Conservation (phyloP, 2,329 filamentous ascomycete genomes). For the Penicillium rolfsii region DNA sequence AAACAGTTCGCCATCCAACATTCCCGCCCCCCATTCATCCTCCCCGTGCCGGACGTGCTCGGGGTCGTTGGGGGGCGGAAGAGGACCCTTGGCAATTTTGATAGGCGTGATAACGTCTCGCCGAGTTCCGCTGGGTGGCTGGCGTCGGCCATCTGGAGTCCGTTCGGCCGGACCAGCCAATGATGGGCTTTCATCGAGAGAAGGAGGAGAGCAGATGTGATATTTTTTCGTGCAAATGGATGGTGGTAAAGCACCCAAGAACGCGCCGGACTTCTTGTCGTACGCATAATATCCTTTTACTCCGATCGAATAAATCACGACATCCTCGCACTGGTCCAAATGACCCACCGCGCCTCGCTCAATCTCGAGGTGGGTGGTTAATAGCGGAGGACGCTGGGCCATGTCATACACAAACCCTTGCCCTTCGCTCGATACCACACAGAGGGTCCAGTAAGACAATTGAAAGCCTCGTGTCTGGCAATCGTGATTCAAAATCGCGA, state of each 20-base stretch:
- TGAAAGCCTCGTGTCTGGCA: slow-evolving; percentile 53
- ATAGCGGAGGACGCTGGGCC: slow-evolving; percentile 37
- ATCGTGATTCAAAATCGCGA: slow-evolving; percentile 48
- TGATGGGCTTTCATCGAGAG: background rate
- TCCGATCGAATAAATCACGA: slow-evolving; percentile 52
- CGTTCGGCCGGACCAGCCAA: too few species aligned
- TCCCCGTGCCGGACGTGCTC: slow-evolving; percentile 37
- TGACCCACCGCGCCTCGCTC: slow-evolving; percentile 50
- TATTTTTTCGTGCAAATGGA: slow-evolving; percentile 37
- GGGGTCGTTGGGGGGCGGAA: slow-evolving; percentile 28
- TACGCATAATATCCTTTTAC: slow-evolving; percentile 48
- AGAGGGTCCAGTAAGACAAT: slow-evolving; percentile 49
- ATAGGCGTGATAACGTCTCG: slow-evolving; percentile 36
- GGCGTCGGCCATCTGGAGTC: slow-evolving; percentile 1
- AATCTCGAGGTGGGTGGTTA: slow-evolving; percentile 45
- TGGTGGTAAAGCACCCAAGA: slow-evolving; percentile 46
- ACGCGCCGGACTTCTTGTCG: slow-evolving; percentile 44
- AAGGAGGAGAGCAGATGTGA: slow-evolving; percentile 39
- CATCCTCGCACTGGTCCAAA: slow-evolving; percentile 47
- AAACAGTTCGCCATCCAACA: slow-evolving; percentile 48
- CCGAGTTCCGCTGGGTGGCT: slow-evolving; percentile 24
- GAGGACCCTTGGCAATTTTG: slow-evolving; percentile 32
- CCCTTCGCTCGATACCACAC: slow-evolving; percentile 51
- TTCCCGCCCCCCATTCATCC: slow-evolving; percentile 55
- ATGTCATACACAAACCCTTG: slow-evolving; percentile 53